Evolutionary conservation across 352 stramenopile genomes (phyloP), one percentile per base, ranked within the genome.

Genomic region (Phytopythium montanum): DNA sequence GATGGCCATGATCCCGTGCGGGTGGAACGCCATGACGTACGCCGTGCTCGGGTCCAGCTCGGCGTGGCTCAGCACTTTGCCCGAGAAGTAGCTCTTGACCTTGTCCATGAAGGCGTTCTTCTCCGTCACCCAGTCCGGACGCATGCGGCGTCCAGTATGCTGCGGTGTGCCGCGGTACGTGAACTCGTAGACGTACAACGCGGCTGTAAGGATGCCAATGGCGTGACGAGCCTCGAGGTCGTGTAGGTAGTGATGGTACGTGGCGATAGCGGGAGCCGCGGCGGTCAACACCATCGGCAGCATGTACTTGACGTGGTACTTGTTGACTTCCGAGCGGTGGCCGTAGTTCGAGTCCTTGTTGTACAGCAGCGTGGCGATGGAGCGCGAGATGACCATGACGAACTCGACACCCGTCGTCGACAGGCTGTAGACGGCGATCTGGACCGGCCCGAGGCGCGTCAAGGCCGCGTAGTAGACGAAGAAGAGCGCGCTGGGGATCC

Each of bases 1-100:
- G 6, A 84, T 79, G 4, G 85, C 68, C 68, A 89, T 87, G 58
- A 93, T 88, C 28, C 85, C 85, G 55, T 95, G 85, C 3, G 85
- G 85, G 44, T 95, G 85, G 57, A 93, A 92, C 29, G 75, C 73
- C 56, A 92, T 65, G 25, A 95, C 70, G 57, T 92, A 95, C 48
- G 87, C 70, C 55, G 83, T 67, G 18, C 73, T 38, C 0, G 83
- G 71, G 33, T 92, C 75, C 3, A 95, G 61, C 0, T 70, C 69
- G 44, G 65, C 79, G 21, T 76, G 79, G 5, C 73, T 71, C 53
- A 95, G 73, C 53, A 95, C 74, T 2, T 66, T 71, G 51, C 75
- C 76, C 14, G 69, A 71, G 58, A 95, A 95, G 55, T 95, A 95
- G 33, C 52, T 60, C 46, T 76, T 70, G 29, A 88, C 63, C 0